Percentiles rank a stretch among this genome's conserved stretches.
phyloP scores from a whole-genome alignment of 495 filamentous ascomycete species.

The Stereocaulon alpinum region DNA sequence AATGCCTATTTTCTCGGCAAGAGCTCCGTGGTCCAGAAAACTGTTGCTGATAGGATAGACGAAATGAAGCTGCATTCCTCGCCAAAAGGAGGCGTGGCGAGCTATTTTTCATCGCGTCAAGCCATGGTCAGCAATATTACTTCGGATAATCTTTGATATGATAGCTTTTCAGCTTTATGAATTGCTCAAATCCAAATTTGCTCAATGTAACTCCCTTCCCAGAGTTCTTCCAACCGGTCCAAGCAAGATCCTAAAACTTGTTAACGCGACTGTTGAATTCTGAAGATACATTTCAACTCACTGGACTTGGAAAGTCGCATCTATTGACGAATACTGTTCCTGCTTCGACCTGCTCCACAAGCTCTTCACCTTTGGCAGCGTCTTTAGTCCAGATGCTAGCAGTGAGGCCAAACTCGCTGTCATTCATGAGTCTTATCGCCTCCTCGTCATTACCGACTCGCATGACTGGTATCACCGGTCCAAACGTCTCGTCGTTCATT shows the following conservation, averaged over 20 bases:
- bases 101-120: background rate
- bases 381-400: slow-evolving; percentile 99
- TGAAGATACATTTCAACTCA: slow-evolving; percentile 38
- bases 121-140: slow-evolving; percentile 20
- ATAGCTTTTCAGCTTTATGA: slow-evolving; percentile 90
- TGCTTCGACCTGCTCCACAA: slow-evolving; percentile 76
- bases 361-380: slow-evolving; percentile 57
- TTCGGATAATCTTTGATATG: slow-evolving; percentile 86
- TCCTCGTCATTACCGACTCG: slow-evolving; percentile 77
- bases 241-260: slow-evolving; percentile 70
- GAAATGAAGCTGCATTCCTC: background rate
- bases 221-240: slow-evolving; percentile 97
- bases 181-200: slow-evolving; percentile 85
- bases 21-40: background rate
- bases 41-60: background rate
- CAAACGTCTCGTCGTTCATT: slow-evolving; percentile 96
- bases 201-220: slow-evolving; percentile 85
- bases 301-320: slow-evolving; percentile 83
- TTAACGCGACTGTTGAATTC: slow-evolving; percentile 17
- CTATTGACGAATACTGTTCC: slow-evolving; percentile 96
- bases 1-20: background rate
- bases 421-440: slow-evolving; percentile 82
- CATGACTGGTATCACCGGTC: slow-evolving; percentile 89
- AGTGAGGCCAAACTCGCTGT: slow-evolving; percentile 87
- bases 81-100: background rate